phyloP scores from a whole-genome alignment of 768 basidiomycete genomes.

The Rossbeevera mucosa region DNA sequence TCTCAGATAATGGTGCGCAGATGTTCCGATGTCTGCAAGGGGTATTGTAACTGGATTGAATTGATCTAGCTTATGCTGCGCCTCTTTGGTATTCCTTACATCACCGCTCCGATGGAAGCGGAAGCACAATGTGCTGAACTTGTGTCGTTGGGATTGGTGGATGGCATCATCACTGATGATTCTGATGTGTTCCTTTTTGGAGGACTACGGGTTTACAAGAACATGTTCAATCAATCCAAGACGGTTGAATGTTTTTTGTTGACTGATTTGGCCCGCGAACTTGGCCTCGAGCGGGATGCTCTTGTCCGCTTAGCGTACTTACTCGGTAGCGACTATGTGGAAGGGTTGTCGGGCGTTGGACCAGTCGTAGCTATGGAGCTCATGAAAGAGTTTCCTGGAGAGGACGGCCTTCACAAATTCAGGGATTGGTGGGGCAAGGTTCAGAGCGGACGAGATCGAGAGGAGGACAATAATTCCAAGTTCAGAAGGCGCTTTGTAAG shows the following conservation, averaged over 20 bases:
- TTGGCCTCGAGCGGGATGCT: constrained; percentile 81
- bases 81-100: constrained; percentile 95
- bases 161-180: constrained; percentile 98
- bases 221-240: constrained; percentile 99
- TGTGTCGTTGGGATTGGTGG: constrained; percentile 77
- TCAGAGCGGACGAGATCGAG: constrained; percentile 81
- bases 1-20: constrained; percentile 66
- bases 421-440: constrained; percentile 93
- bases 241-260: constrained; percentile 95
- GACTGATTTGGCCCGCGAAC: constrained; percentile 78
- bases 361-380: constrained; percentile 97
- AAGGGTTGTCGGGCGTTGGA: constrained; percentile 87
- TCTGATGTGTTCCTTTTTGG: constrained; percentile 99
- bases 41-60: constrained; percentile 5
- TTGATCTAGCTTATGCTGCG: constrained; percentile 72
- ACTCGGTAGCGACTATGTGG: constrained; percentile 94
- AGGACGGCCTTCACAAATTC: constrained; percentile 80
- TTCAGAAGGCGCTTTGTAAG: constrained; percentile 85
- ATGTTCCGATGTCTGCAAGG: neutral
- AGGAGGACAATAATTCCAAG: constrained; percentile 65
- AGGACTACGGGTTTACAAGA: constrained; percentile 92
- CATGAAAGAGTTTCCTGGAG: constrained; percentile 86
- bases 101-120: constrained; percentile 99
- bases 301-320: constrained; percentile 89
- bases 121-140: constrained; percentile 98